Evolutionary conservation across 2,329 filamentous ascomycete genomes (phyloP).

Genomic region (Cercospora sp.): DNA sequence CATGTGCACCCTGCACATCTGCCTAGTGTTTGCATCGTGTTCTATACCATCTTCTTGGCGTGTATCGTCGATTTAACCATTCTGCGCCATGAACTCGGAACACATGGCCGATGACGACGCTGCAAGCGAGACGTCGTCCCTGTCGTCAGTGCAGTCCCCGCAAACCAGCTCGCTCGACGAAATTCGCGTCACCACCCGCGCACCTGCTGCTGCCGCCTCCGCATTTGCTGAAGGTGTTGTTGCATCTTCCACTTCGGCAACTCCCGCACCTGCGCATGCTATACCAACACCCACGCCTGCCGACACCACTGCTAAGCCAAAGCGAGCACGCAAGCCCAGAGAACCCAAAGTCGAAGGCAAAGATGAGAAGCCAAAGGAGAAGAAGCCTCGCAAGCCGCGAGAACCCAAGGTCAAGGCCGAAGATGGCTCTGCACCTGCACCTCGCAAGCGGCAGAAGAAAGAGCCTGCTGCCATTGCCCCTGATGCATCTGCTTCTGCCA

Average conservation of each 20-base stretch:
- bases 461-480: constrained; percentile 18
- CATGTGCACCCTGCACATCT: not conserved
- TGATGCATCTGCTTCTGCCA: constrained; percentile 26
- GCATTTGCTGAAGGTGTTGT: constrained; percentile 39
- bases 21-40: not conserved
- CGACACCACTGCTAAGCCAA: constrained; percentile 40
- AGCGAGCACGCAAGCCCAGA: constrained; percentile 44
- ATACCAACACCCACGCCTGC: constrained; percentile 38
- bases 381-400: constrained; percentile 48
- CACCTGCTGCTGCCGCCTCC: constrained; percentile 14
- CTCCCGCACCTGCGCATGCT: constrained; percentile 24
- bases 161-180: constrained; percentile 10
- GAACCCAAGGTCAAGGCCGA: constrained; percentile 49
- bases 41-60: constrained; percentile 11
- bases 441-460: constrained; percentile 52
- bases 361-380: constrained; percentile 44
- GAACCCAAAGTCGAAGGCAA: constrained; percentile 37
- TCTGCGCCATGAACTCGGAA: not conserved
- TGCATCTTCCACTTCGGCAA: constrained; percentile 30
- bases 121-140: constrained; percentile 13
- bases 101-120: constrained; percentile 4
- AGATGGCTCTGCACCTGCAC: constrained; percentile 39
- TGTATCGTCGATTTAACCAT: not conserved
- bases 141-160: constrained; percentile 16
- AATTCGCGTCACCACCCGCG: constrained; percentile 12